Conservation (phyloP, 768 basidiomycete genomes). For the Kockovaella imperatae region DNA sequence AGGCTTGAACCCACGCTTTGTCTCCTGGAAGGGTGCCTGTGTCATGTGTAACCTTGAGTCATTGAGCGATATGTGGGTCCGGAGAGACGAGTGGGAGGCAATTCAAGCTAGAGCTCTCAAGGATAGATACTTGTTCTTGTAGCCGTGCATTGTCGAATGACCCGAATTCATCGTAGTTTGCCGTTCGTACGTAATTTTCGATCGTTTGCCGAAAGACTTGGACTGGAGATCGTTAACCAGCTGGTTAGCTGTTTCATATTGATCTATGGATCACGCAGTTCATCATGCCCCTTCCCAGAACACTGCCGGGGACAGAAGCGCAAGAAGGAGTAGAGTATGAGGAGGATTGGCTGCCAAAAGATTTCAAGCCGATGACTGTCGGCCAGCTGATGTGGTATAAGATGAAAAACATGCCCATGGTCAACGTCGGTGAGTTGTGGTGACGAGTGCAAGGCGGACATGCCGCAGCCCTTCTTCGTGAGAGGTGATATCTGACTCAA, state of each 20-base stretch:
- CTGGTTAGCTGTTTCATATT: too few species aligned
- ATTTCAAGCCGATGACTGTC: conserved; percentile 6
- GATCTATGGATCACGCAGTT: too few species aligned
- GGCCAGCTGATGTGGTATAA: background rate
- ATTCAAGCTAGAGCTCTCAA: conserved; percentile 45
- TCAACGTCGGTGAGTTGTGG: background rate
- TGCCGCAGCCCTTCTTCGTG: background rate
- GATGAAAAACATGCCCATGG: background rate
- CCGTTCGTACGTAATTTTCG: too few species aligned
- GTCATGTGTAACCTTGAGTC: conserved; percentile 89
- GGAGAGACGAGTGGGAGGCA: conserved; percentile 63
- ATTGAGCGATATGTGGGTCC: conserved; percentile 81
- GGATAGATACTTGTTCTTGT: conserved; percentile 41
- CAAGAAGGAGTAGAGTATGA: background rate
- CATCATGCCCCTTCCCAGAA: too few species aligned
- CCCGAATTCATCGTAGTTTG: too few species aligned
- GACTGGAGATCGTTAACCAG: too few species aligned
- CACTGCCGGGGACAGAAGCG: too few species aligned
- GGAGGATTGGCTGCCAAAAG: conserved; percentile 6
- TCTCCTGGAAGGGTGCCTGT: conserved; percentile 91
- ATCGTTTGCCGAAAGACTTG: too few species aligned
- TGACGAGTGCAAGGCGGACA: background rate
- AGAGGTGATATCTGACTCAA: background rate
- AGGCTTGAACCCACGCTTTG: conserved; percentile 78
- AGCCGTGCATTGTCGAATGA: too few species aligned